Evolutionary conservation across 2,329 filamentous ascomycete species (phyloP).

Genomic region (Claviceps paspali): DNA sequence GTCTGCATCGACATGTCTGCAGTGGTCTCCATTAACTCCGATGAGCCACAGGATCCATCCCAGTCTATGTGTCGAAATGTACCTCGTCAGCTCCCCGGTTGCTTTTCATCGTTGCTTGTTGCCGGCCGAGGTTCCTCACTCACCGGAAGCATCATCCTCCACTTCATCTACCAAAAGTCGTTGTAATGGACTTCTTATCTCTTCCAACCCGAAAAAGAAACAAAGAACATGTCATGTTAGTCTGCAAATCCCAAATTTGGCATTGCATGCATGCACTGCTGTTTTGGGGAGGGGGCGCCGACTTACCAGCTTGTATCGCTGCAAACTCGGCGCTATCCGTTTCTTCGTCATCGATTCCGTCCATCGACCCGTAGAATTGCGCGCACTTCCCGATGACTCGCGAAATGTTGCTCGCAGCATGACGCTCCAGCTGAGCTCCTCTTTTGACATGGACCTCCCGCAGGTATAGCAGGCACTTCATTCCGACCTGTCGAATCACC

Average conservation of each 20-base stretch:
- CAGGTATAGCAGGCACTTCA: constrained; percentile 30
- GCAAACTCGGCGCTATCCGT: constrained; percentile 14
- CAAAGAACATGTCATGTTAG: too few species aligned
- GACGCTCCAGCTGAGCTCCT: constrained; percentile 24
- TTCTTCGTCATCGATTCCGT: constrained; percentile 16
- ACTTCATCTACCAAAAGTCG: constrained; percentile 40
- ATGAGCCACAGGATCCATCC: constrained; percentile 39
- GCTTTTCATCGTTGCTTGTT: background rate
- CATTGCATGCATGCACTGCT: too few species aligned
- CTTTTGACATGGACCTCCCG: constrained; percentile 30
- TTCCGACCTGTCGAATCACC: constrained; percentile 25
- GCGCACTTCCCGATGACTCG: constrained; percentile 27
- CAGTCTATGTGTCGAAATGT: constrained; percentile 28
- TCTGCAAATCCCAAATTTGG: too few species aligned
- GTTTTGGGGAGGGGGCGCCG: too few species aligned
- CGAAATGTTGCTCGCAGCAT: constrained; percentile 26
- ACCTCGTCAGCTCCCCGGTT: constrained; percentile 8
- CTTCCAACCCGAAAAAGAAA: constrained; percentile 8
- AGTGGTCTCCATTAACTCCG: constrained; percentile 37
- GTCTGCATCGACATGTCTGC: constrained; percentile 29
- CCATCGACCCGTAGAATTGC: constrained; percentile 21
- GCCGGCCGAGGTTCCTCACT: background rate
- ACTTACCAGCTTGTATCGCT: constrained; percentile 14
- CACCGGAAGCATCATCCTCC: constrained; percentile 45
- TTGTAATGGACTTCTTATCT: constrained; percentile 33